phyloP scores from a whole-genome alignment of 2,329 filamentous ascomycete genomes.

The Fusarium humuli region DNA sequence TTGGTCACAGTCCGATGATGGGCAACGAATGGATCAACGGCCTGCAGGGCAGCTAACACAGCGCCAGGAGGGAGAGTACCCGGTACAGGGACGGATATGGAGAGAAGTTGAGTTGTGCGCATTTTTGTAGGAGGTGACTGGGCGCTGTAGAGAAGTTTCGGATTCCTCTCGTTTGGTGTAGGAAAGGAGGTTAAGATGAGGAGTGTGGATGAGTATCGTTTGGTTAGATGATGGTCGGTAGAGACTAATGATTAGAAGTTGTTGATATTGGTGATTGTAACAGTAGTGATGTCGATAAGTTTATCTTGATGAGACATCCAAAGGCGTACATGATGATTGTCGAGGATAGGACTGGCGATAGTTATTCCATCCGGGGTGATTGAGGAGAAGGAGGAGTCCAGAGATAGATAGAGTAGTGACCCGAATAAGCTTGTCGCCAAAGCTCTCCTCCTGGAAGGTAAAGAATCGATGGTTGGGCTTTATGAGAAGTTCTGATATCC shows the following conservation, averaged over 20 bases:
- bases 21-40: slow-evolving; percentile 56
- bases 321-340: slow-evolving; percentile 41
- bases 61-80: slow-evolving; percentile 51
- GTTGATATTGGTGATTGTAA: slow-evolving; percentile 14
- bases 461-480: neutral
- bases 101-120: slow-evolving; percentile 50
- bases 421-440: neutral
- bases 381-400: neutral
- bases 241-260: slow-evolving; percentile 6
- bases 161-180: neutral
- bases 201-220: slow-evolving; percentile 6
- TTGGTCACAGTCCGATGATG: slow-evolving; percentile 54
- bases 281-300: slow-evolving; percentile 17
- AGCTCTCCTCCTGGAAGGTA: neutral
- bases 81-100: slow-evolving; percentile 58
- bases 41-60: slow-evolving; percentile 56
- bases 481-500: neutral
- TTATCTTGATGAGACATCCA: slow-evolving; percentile 34
- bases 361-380: slow-evolving; percentile 9
- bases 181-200: neutral
- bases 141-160: neutral
- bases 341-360: slow-evolving; percentile 10
- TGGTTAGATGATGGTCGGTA: slow-evolving; percentile 4
- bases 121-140: slow-evolving; percentile 41
- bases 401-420: neutral